Evolutionary conservation across 805 yeast species (phyloP), one percentile per base, ranked within the genome.

Genomic region (Candida jianshihensis): DNA sequence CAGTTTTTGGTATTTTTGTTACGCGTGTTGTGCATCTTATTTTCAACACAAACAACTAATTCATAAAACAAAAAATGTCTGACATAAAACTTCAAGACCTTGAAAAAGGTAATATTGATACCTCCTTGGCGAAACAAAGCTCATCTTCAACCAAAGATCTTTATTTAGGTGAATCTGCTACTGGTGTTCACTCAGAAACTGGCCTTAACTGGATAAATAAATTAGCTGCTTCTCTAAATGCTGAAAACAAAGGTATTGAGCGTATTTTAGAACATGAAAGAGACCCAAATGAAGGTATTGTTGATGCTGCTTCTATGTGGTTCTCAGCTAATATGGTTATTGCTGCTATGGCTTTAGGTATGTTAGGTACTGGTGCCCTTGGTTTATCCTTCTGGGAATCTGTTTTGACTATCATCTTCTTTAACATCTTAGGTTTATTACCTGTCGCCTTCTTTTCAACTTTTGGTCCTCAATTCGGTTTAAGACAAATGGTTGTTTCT

Each of bases 291-390:
- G 77, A 84, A 26, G 46, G 49, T 33, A 54, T 81, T 41, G 65
- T 74, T 63, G 74, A 73, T 46, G 83, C 92, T 21, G 86, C 87
- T 31, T 68, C 89, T 34, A 83, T 88, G 90, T 88, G 96, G 95
- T 71, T 82, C 50, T 81, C 94, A 7, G 94, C 95, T 26, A 87
- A 88, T 61, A 68, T 85, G 71, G 95, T 85, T 38, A 74, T 88
- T 53, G 87, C 96, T 16, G 75, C 96, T 14, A 77, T 74, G 49
- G 68, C 95, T 8, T 64, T 86, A 33, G 96, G 97, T 58, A 81
- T 73, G 43, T 58, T 81, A 30, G 84, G 85, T 22, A 65, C 77
- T 32, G 65, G 81, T 40, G 69, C 75, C 19, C 86, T 75, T 51
- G 79, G 70, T 11, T 64, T 89, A 43, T 73, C 77, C 34, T 84